phyloP scores from a whole-genome alignment of 768 basidiomycete genomes.

The Rhodosporidiobolus sp. region DNA sequence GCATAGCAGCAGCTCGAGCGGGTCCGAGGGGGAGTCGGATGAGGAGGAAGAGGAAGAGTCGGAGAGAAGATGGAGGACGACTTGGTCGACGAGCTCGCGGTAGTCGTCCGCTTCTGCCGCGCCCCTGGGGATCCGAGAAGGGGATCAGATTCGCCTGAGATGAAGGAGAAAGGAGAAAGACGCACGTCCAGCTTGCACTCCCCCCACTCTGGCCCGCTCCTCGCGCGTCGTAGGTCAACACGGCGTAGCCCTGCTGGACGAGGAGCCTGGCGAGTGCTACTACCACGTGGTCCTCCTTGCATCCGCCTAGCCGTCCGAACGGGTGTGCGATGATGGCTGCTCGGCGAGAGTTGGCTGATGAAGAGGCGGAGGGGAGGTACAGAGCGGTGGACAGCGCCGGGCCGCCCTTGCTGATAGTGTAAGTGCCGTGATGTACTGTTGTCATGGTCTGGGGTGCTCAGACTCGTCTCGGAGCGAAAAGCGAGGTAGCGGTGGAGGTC shows the following conservation, averaged over 20 bases:
- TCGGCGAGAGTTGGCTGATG: not conserved
- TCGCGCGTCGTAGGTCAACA: conserved; percentile 18
- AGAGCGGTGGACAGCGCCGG: conserved; percentile 8
- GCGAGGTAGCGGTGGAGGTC: not conserved
- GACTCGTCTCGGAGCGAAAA: too few relatives aligned
- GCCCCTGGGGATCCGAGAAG: conserved; percentile 10
- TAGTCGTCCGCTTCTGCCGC: conserved; percentile 34
- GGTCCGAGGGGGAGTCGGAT: not conserved
- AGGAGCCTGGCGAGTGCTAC: not conserved
- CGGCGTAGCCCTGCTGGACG: not conserved
- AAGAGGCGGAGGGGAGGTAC: not conserved
- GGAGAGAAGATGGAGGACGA: conserved; percentile 16
- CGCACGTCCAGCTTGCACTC: conserved; percentile 26
- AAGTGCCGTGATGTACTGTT: not conserved
- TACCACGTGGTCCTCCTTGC: conserved; percentile 22
- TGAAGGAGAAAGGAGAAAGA: not conserved
- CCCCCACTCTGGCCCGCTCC: conserved; percentile 19
- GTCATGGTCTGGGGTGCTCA: not conserved
- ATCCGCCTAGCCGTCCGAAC: conserved; percentile 19
- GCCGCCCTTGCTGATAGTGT: not conserved
- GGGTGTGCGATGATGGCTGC: conserved; percentile 33
- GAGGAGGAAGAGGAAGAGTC: not conserved
- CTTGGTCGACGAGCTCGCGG: conserved; percentile 19
- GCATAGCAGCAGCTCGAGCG: conserved; percentile 15
- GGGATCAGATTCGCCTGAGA: not conserved